Evolutionary conservation across 2,329 filamentous ascomycete species (phyloP).

Genomic region (Beauveria asiatica): DNA sequence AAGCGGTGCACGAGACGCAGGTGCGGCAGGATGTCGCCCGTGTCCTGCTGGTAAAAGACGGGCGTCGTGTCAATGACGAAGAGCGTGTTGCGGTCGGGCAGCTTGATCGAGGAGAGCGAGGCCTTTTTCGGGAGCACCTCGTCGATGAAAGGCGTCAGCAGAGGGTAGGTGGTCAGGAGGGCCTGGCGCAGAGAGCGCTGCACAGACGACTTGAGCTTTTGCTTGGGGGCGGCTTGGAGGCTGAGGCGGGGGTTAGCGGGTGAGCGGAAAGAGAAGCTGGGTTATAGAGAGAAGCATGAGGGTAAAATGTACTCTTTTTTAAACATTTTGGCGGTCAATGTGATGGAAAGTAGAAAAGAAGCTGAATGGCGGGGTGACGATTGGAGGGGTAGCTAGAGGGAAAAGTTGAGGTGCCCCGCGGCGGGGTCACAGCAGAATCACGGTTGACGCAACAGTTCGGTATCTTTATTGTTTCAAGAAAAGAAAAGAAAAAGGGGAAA

Average conservation of each 20-base stretch:
- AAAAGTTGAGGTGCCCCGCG: conserved; percentile 16
- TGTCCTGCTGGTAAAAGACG: conserved; percentile 83
- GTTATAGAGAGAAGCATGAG: not conserved
- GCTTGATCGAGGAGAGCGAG: conserved; percentile 81
- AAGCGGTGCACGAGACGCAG: conserved; percentile 84
- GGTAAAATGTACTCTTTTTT: conserved; percentile 69
- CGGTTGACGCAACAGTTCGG: not conserved
- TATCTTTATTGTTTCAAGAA: no score
- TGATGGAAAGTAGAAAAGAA: conserved; percentile 11
- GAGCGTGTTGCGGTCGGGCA: conserved; percentile 82
- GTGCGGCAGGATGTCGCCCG: conserved; percentile 74
- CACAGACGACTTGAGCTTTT: conserved; percentile 94
- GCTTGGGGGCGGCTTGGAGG: conserved; percentile 70
- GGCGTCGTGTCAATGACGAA: conserved; percentile 70
- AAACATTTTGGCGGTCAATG: conserved; percentile 56
- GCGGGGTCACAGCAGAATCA: conserved; percentile 5
- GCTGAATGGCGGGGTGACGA: conserved; percentile 11
- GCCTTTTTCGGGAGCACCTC: conserved; percentile 93
- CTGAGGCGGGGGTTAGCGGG: conserved; percentile 34
- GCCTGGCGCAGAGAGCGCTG: conserved; percentile 79
- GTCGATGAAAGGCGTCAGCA: conserved; percentile 81
- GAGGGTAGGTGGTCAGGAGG: conserved; percentile 76
- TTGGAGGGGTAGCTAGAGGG: conserved; percentile 1
- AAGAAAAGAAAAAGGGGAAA: not conserved
- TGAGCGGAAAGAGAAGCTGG: no score